Evolutionary conservation across 2,329 filamentous ascomycete genomes (phyloP).

Genomic region (Trichoderma sp.): DNA sequence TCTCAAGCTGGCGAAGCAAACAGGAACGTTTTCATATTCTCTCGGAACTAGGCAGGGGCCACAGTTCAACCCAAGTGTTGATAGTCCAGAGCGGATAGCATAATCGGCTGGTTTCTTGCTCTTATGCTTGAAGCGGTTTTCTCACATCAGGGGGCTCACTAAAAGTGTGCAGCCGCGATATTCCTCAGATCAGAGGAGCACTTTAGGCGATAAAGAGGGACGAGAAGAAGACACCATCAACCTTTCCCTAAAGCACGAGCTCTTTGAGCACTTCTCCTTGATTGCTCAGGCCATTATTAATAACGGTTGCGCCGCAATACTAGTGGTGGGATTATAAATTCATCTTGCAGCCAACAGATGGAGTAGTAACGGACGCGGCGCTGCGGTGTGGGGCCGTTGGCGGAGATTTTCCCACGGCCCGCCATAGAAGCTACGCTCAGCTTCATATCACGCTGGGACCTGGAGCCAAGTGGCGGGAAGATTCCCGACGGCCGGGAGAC

Average conservation of each 20-base stretch:
- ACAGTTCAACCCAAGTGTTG: too few species aligned
- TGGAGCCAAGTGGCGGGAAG: background rate
- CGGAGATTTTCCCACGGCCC: constrained; percentile 6
- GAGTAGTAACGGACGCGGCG: background rate
- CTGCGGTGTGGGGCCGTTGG: background rate
- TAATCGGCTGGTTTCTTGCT: too few species aligned
- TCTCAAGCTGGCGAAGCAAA: background rate
- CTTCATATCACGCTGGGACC: background rate
- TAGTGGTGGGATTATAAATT: background rate
- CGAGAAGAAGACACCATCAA: background rate
- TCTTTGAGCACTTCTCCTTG: background rate
- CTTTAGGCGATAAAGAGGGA: background rate
- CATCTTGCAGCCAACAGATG: background rate
- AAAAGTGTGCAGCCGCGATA: background rate
- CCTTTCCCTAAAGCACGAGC: background rate
- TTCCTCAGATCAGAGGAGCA: background rate
- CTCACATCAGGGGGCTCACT: too few species aligned
- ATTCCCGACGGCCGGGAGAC: background rate
- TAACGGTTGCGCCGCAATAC: background rate
- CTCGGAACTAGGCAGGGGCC: too few species aligned
- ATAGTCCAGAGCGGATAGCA: too few species aligned
- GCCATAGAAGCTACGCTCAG: background rate
- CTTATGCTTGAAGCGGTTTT: too few species aligned
- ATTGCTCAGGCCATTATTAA: background rate
- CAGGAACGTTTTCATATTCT: too few species aligned